Conservation (phyloP, 345 rosid genomes). For the Linum tenue region DNA sequence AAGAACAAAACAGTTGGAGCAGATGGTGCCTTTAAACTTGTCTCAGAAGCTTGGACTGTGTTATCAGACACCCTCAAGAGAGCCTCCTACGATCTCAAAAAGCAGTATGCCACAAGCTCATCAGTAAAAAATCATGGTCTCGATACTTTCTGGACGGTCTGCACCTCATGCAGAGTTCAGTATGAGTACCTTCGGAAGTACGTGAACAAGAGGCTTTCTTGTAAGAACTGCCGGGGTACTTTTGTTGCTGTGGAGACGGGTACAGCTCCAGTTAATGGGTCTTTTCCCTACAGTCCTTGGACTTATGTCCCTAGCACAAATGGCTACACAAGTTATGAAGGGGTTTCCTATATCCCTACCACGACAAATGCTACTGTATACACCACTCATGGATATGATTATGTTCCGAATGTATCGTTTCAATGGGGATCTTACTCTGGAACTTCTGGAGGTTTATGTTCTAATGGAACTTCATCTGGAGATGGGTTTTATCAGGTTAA, state of each 20-base stretch:
- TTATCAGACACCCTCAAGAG: constrained; percentile 63
- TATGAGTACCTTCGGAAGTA: constrained; percentile 95
- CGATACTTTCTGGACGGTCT: constrained; percentile 97
- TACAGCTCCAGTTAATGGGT: constrained; percentile 66
- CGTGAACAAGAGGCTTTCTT: constrained; percentile 88
- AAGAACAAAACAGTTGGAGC: constrained; percentile 91
- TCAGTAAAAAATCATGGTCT: constrained; percentile 40
- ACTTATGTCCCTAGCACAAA: constrained; percentile 34
- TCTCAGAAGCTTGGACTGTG: constrained; percentile 85
- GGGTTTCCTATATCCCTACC: constrained; percentile 59
- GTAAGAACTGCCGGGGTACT: constrained; percentile 96
- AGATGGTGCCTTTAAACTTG: constrained; percentile 91
- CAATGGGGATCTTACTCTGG: constrained; percentile 64
- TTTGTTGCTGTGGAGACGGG: constrained; percentile 87
- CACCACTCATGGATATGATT: constrained; percentile 67
- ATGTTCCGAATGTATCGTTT: constrained; percentile 60
- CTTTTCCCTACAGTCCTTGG: constrained; percentile 59
- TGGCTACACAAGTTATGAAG: constrained; percentile 55
- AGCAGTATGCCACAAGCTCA: constrained; percentile 42
- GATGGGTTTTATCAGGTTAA: constrained; percentile 45
- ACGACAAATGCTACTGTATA: constrained; percentile 35
- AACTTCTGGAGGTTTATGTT: constrained; percentile 44
- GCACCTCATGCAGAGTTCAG: constrained; percentile 97
- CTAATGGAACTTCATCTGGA: constrained; percentile 38
- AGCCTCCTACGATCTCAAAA: constrained; percentile 48